phyloP scores from a whole-genome alignment of 108 stramenopile genomes.

The Epithemia pelagica region DNA sequence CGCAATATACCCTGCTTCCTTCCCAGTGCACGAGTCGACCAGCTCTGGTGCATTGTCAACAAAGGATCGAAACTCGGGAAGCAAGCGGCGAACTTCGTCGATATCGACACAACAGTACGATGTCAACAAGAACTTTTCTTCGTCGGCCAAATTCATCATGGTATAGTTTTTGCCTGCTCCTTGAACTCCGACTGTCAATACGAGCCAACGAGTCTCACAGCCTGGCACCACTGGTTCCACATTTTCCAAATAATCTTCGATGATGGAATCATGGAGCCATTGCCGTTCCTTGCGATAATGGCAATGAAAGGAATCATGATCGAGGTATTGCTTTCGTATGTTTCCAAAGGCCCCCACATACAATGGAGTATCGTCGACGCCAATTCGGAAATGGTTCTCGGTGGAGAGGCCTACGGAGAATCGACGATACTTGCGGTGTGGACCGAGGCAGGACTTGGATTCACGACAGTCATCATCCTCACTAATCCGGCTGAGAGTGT shows the following conservation, averaged over 20 bases:
- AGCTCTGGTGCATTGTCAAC: conserved; percentile 32
- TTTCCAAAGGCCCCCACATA: conserved; percentile 50
- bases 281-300: conserved; percentile 70
- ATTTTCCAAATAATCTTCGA: conserved; percentile 43
- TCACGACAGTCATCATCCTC: too few relatives aligned
- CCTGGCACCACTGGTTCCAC: conserved; percentile 6
- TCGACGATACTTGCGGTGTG: neutral
- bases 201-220: conserved; percentile 35
- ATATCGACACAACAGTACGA: conserved; percentile 8
- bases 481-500: too few relatives aligned
- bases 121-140: conserved; percentile 55
- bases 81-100: conserved; percentile 46
- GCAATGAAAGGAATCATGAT: conserved; percentile 50
- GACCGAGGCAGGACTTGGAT: too few relatives aligned
- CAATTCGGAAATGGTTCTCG: neutral
- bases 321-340: conserved; percentile 44
- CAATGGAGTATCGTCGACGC: conserved; percentile 10
- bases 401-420: conserved; percentile 5
- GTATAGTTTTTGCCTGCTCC: conserved; percentile 77
- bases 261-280: conserved; percentile 80
- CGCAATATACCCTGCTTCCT: conserved; percentile 50
- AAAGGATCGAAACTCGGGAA: conserved; percentile 72
- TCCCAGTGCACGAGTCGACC: conserved; percentile 48
- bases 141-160: conserved; percentile 44
- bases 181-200: conserved; percentile 80